These are phyloP conservation scores for Hevea brasiliensis DNA, from an alignment of 345 rosid genomes.

Conservation along the genomic window DNA sequence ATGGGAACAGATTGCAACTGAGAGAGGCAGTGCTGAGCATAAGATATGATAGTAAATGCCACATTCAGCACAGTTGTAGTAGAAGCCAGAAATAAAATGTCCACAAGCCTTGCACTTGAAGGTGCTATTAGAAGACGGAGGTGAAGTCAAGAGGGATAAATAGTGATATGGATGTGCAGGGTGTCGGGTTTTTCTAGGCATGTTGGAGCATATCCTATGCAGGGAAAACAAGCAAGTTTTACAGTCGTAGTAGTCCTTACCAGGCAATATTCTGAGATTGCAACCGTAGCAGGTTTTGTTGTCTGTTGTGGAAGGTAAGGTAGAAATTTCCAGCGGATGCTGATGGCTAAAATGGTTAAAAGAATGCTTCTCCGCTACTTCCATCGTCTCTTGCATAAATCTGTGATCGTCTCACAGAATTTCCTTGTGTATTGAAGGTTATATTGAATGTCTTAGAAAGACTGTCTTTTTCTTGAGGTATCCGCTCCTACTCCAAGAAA, in stretches of 20 bases:
- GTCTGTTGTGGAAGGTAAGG: not conserved
- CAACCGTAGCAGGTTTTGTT: slow-evolving; percentile 35
- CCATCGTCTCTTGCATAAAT: not conserved
- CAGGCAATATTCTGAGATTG: slow-evolving; percentile 30
- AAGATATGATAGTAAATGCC: slow-evolving; percentile 38
- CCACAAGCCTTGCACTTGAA: slow-evolving; percentile 46
- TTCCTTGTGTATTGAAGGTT: not conserved
- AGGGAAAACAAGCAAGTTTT: slow-evolving; percentile 45
- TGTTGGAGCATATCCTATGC: slow-evolving; percentile 40
- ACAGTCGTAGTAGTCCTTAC: slow-evolving; percentile 41
- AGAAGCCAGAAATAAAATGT: slow-evolving; percentile 38
- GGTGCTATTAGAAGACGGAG: slow-evolving; percentile 14
- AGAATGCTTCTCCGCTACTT: slow-evolving; percentile 2
- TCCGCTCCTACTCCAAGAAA: not conserved
- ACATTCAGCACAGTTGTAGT: slow-evolving; percentile 40
- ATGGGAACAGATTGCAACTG: slow-evolving; percentile 34
- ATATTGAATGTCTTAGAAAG: not conserved
- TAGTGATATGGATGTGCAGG: slow-evolving; percentile 41
- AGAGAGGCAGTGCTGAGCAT: slow-evolving; percentile 47
- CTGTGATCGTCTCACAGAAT: not conserved
- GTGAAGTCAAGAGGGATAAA: slow-evolving; percentile 30
- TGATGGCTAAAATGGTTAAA: slow-evolving; percentile 50
- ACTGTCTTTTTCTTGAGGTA: not conserved
- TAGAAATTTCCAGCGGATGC: slow-evolving; percentile 30
- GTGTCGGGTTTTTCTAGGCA: slow-evolving; percentile 42